A percentile compares a stretch with the other conserved stretches of the same genome.
Evolutionary conservation across 441 rosid genomes (phyloP).

Genomic region (Arabidopsis lyrata): DNA sequence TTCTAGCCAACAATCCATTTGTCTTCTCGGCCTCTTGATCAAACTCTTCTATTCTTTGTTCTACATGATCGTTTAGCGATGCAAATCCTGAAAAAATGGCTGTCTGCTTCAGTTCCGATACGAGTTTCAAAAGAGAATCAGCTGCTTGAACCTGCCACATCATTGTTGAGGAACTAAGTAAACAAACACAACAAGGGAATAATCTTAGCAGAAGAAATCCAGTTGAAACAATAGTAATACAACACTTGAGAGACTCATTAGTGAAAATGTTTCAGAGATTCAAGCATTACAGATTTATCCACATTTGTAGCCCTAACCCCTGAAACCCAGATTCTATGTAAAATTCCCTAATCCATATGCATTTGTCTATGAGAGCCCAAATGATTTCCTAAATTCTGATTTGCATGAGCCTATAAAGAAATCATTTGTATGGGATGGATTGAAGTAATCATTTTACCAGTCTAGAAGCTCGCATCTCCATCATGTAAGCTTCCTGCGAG

Average conservation of each 20-base stretch:
- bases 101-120: slow-evolving; percentile 87
- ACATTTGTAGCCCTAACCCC: too few relatives aligned
- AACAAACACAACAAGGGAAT: not conserved
- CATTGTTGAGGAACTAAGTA: not conserved
- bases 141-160: slow-evolving; percentile 56
- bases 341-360: too few relatives aligned
- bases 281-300: too few relatives aligned
- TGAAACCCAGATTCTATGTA: too few relatives aligned
- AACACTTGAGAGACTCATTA: not conserved
- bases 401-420: not conserved
- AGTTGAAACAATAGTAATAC: not conserved
- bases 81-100: slow-evolving; percentile 95
- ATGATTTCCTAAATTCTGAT: too few relatives aligned
- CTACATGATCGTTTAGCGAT: slow-evolving; percentile 86
- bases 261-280: not conserved
- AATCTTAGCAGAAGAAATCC: not conserved
- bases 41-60: slow-evolving; percentile 75
- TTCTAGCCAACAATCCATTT: slow-evolving; percentile 65
- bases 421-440: not conserved
- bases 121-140: slow-evolving; percentile 85
- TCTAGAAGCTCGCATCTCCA: slow-evolving; percentile 95
- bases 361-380: too few relatives aligned
- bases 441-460: slow-evolving; percentile 52
- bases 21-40: slow-evolving; percentile 71
- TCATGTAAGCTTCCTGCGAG: slow-evolving; percentile 88